A percentile compares a stretch with the other conserved stretches of the same genome.
Conservation (phyloP, 805 yeast species). For the Yamadazyma phyllophila region DNA sequence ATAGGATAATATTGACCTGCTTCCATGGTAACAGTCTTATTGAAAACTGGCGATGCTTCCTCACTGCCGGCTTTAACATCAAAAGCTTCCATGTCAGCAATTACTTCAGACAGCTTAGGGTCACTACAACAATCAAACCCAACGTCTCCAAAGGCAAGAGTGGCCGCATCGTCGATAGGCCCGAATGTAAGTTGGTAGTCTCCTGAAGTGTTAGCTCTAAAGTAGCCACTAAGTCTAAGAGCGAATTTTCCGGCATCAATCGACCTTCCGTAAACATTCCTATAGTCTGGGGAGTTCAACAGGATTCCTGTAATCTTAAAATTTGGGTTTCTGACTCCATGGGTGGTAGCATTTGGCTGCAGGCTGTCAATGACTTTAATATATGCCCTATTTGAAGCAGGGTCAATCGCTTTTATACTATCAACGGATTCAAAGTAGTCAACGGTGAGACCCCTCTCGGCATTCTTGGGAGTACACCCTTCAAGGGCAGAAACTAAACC, state of each 20-base stretch:
- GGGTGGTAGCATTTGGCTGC: too few relatives aligned
- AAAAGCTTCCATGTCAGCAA: not conserved
- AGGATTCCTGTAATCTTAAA: too few relatives aligned
- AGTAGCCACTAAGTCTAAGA: constrained; percentile 7
- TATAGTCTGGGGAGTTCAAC: not conserved
- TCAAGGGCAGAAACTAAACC: too few relatives aligned
- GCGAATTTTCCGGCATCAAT: constrained; percentile 2
- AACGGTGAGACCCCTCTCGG: too few relatives aligned
- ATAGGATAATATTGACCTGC: constrained; percentile 4
- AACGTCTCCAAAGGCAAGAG: not conserved
- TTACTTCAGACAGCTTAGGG: not conserved
- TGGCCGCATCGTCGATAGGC: not conserved
- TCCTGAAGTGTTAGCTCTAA: constrained; percentile 4
- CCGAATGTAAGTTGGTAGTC: constrained; percentile 1
- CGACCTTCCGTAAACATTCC: constrained; percentile 1
- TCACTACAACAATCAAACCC: constrained; percentile 8
- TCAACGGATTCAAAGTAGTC: too few relatives aligned
- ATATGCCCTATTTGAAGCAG: too few relatives aligned
- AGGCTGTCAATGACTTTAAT: too few relatives aligned
- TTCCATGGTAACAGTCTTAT: too few relatives aligned
- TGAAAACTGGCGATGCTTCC: not conserved
- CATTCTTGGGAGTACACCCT: too few relatives aligned
- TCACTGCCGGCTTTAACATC: not conserved
- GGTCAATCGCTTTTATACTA: too few relatives aligned
- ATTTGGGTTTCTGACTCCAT: too few relatives aligned